Base-by-base conservation (phyloP, 441 rosid genomes). In the Croton setiger region DNA sequence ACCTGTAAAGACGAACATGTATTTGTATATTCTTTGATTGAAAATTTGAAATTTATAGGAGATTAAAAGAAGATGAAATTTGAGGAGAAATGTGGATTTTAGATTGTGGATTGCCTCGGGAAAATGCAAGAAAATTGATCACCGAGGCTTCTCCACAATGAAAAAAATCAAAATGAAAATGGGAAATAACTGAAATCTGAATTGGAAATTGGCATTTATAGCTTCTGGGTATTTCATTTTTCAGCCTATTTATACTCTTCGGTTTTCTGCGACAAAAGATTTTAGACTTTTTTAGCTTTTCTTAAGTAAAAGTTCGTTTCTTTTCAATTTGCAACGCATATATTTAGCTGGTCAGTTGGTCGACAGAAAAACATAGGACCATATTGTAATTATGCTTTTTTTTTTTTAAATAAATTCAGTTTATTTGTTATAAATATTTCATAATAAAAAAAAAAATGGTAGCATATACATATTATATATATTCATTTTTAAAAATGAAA, bases 101-200 rank as follows among this genome's bases (percentile, higher is more conserved):
- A 8, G 44, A n/a, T 52, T 36, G 69, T 36, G 63, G 53, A 67
- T 55, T 55, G 60, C 69, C 61, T 54, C 69, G 37, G 69, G 60
- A 54, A 37, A 64, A 55, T 18, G 33, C 27, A 0, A n/a, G 31
- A 43, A 39, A 55, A 39, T 54, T 55, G 70, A 67, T 55, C 53
- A 55, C 70, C 70, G 70, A 67, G 70, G 70, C 4, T 9, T 27
- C 70, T 56, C 70, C 70, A 55, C 53, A 56, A 56, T 3, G 21
- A 27, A 35, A 55, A 31, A 13, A 14, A 23, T 12, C 23, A 37
- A 65, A n/a, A 37, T 10, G n/a, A 49, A 4, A 52, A 66, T 2
- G 3, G 35, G 11, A 6, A 51, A 65, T 51, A 11, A 14, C 8
- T 15, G 13, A 31, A 52, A 13, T 47, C n/a, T n/a, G 57, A 51